Evolutionary conservation across 805 yeast species (phyloP), one percentile per base, ranked within the genome.

Genomic region (Osmozyma mogii): DNA sequence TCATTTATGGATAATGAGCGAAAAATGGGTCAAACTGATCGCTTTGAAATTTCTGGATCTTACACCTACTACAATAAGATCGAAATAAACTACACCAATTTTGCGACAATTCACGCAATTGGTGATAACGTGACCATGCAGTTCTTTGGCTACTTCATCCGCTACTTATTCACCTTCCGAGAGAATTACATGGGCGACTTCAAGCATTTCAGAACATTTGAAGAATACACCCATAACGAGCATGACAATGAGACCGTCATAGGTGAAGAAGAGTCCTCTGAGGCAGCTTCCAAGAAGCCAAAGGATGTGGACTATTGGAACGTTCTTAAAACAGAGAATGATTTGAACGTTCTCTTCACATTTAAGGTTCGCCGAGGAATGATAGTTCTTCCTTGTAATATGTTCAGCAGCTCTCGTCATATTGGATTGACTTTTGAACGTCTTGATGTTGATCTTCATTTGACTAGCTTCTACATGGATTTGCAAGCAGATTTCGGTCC

Each of bases 381-480:
- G 15, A 44, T 85, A 12, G 58, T 84, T 2, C 46, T 92, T 5
- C 98, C 98, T 0, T 71, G 71, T 9, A 70, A 76, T 34, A 53
- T 85, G 6, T 88, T 84, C 47, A 76, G 78, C 33, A 65, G 76
- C 21, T 58, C 66, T 9, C 68, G 80, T 0, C 79, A 77, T 45
- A 44, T 82, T 14, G 74, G 80, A 0, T 49, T 88, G 1, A 65
- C 67, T 23, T 77, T 85, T 43, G 76, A 78, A 14, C 61, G 68
- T 12, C 58, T 88, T 24, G 84, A 77, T 37, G 70, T 84, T 16
- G 96, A 87, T 49, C 62, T 84, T n/a, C 62, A 97, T 32, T 81
- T 85, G 54, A 80, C 89, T 11, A 83, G 85, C 44, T 92, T 82
- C 52, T 92, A 89, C 48, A 88, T 92, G 96, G 96, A 89, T 47